Evolutionary conservation across 2,329 filamentous ascomycete genomes (phyloP).

Genomic region (Venturia oleaginea): DNA sequence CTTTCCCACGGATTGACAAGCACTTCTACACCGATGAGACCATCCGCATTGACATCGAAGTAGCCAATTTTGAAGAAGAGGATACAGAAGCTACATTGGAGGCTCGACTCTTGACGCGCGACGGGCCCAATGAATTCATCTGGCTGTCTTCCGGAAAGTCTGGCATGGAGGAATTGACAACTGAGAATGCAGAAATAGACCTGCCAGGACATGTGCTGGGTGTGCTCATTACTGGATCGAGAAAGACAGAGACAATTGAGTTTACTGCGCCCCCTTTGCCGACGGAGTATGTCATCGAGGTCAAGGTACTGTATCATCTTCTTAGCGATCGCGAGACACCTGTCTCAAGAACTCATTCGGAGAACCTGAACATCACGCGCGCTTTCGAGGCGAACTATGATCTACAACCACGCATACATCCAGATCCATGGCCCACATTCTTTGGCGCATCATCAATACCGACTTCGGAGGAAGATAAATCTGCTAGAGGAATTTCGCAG

Average conservation of each 20-base stretch:
- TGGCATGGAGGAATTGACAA: not conserved
- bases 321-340: slow-evolving; percentile 71
- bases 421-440: slow-evolving; percentile 75
- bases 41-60: slow-evolving; percentile 57
- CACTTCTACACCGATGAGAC: slow-evolving; percentile 82
- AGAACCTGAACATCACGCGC: slow-evolving; percentile 63
- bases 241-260: slow-evolving; percentile 26
- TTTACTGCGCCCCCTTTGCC: slow-evolving; percentile 35
- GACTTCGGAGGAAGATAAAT: slow-evolving; percentile 16
- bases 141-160: slow-evolving; percentile 6
- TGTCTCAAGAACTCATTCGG: slow-evolving; percentile 62
- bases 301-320: slow-evolving; percentile 71
- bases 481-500: slow-evolving; percentile 58
- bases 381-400: slow-evolving; percentile 93
- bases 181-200: not conserved
- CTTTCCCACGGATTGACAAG: slow-evolving; percentile 49
- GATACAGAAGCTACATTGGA: slow-evolving; percentile 64
- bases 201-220: slow-evolving; percentile 31
- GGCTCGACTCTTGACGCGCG: slow-evolving; percentile 53
- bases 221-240: slow-evolving; percentile 24
- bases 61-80: slow-evolving; percentile 77
- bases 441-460: slow-evolving; percentile 45
- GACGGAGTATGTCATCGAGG: slow-evolving; percentile 57
- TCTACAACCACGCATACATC: slow-evolving; percentile 68
- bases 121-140: slow-evolving; percentile 20